Evolutionary conservation across 129 eudicot genomes (phyloP).

Genomic region (Silybum marianum): DNA sequence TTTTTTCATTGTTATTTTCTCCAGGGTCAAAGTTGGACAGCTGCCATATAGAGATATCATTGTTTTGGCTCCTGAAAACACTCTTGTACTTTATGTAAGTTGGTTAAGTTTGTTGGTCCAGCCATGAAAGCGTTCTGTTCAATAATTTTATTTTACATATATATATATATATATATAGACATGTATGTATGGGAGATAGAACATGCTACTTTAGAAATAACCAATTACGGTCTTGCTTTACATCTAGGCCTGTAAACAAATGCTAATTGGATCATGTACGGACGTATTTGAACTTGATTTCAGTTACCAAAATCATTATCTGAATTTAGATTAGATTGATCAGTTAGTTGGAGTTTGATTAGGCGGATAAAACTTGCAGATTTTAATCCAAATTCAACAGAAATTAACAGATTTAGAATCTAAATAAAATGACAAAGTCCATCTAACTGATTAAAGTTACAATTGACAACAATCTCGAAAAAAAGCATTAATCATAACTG

Average conservation of each 20-base stretch:
- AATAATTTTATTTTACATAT: background rate
- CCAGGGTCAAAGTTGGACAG: conserved; percentile 72
- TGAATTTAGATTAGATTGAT: background rate
- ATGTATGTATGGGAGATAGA: background rate
- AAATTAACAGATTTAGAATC: background rate
- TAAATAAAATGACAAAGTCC: background rate
- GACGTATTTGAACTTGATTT: background rate
- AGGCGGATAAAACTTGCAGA: background rate
- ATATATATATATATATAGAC: background rate
- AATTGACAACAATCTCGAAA: background rate
- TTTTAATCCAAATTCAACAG: background rate
- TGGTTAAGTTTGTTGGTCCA: conserved; percentile 25
- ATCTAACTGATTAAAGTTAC: background rate
- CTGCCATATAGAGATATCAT: conserved; percentile 73
- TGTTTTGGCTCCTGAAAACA: conserved; percentile 71
- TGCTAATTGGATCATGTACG: background rate
- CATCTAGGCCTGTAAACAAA: background rate
- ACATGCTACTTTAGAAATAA: background rate
- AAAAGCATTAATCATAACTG: background rate
- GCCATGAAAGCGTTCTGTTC: background rate
- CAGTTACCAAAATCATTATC: background rate
- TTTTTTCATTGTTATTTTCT: conserved; percentile 26
- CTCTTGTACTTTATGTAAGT: conserved; percentile 89
- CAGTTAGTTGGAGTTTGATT: background rate
- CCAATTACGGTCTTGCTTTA: background rate